Evolutionary conservation across 495 filamentous ascomycete genomes (phyloP).

Genomic region (Aspergillus biplanus): DNA sequence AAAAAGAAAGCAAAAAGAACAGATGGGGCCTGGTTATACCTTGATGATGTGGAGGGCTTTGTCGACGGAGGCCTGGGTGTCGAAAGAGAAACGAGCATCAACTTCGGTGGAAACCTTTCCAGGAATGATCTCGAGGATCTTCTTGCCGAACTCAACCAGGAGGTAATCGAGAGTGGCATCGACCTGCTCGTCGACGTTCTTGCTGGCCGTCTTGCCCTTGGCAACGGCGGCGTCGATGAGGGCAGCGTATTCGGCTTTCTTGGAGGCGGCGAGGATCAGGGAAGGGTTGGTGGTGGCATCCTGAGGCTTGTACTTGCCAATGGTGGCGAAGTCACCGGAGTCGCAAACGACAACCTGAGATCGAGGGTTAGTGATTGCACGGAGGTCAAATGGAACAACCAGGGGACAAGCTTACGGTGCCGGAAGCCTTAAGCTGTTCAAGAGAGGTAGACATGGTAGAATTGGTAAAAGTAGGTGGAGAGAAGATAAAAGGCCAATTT

Average conservation of each 20-base stretch:
- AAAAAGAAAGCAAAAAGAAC: not conserved
- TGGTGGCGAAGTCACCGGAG: constrained; percentile 61
- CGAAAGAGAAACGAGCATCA: constrained; percentile 95
- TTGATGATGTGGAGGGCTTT: constrained; percentile 98
- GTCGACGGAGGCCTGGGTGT: constrained; percentile 85
- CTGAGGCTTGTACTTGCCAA: constrained; percentile 99
- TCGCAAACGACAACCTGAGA: constrained; percentile 36
- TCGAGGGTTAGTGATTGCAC: not conserved
- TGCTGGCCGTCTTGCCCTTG: constrained; percentile 78
- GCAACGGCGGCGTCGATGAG: constrained; percentile 86
- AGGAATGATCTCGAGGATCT: constrained; percentile 96
- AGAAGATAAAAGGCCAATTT: constrained; percentile 9
- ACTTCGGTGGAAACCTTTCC: constrained; percentile 99
- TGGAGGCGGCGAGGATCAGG: constrained; percentile 94
- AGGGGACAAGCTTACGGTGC: constrained; percentile 73
- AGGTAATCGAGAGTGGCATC: constrained; percentile 87
- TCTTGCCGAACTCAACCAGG: constrained; percentile 95
- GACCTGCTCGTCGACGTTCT: constrained; percentile 71
- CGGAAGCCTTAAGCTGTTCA: constrained; percentile 93
- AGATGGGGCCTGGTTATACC: constrained; percentile 48
- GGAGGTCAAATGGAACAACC: constrained; percentile 59
- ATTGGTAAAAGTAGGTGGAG: not conserved
- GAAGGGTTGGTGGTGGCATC: constrained; percentile 99
- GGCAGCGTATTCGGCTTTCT: constrained; percentile 95
- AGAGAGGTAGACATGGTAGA: constrained; percentile 77